Base-by-base conservation (phyloP, 1,284 basidiomycete species). In the Apiotrichum siamense region DNA sequence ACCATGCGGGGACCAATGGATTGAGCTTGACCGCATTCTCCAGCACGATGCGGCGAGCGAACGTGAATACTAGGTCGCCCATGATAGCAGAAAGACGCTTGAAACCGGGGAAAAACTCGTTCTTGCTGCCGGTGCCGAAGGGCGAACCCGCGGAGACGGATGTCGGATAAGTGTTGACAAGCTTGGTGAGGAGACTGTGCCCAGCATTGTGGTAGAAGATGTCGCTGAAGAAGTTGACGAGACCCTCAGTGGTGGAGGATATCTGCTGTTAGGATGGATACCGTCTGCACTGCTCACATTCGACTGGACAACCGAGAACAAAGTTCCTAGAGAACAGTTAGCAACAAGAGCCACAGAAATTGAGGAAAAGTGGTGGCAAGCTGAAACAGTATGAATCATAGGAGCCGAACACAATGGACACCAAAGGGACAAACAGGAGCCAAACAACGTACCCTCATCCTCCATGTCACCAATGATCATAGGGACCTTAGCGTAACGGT, bases 81-180 rank as follows among this genome's bases (percentile, higher is more conserved):
- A 54, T 51, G 18, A 57, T 25, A 10, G 56, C 52, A 2, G 56
- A 38, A 3, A 57, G 47, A n/a, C 56, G 56, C 52, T 57, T 54
- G 47, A 54, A 57, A 11, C 56, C 56, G 1, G 40, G 47, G 52
- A 51, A 57, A 20, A 51, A 37, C 36, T 57, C 56, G 47, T 57
- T 57, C 12, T 54, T 26, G 20, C 49, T 25, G 7, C 52, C 52
- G 0, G 56, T 54, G 44, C 39, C 33, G 56, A 49, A 54, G 3
- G 56, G 52, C 12, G 49, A 57, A 31, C 69, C 69, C 4, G 53
- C 41, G 10, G 52, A 23, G 3, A 60, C 45, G 7, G 35, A 46
- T 26, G 58, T 33, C 2, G 63, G 59, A 52, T 72, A 70, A 3
- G 64, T 53, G 3, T 56, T 20, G 15, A 66, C 54, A 10, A 69